These are phyloP conservation scores for Crassisporium funariophilum DNA, from an alignment of 768 basidiomycete species.

Conservation along the genomic window DNA sequence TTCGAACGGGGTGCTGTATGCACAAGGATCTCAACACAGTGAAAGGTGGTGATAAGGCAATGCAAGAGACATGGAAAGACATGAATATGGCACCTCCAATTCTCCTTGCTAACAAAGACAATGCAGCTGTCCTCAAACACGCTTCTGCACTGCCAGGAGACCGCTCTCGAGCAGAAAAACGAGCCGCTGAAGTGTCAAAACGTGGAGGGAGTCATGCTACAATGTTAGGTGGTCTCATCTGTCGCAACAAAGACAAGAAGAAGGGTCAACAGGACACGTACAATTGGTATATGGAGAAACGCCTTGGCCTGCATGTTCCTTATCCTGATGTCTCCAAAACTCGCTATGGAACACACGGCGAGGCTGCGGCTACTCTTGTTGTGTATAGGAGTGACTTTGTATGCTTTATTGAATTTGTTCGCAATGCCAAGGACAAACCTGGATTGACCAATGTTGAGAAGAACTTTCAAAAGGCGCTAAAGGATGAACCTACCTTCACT, in stretches of 20 bases:
- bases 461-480: neutral
- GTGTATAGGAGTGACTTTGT: constrained; percentile 11
- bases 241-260: constrained; percentile 21
- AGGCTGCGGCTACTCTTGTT: constrained; percentile 13
- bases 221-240: constrained; percentile 17
- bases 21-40: constrained; percentile 30
- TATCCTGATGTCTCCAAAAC: constrained; percentile 25
- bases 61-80: constrained; percentile 18
- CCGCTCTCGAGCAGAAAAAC: constrained; percentile 3
- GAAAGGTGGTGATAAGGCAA: constrained; percentile 20
- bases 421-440: constrained; percentile 1
- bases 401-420: constrained; percentile 20
- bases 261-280: constrained; percentile 21
- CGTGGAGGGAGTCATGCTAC: constrained; percentile 16
- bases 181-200: constrained; percentile 8
- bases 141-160: neutral
- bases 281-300: constrained; percentile 10
- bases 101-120: constrained; percentile 25
- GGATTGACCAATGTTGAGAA: neutral
- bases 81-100: constrained; percentile 10
- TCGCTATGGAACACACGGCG: constrained; percentile 18
- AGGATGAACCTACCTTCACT: neutral
- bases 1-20: constrained; percentile 33
- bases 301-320: constrained; percentile 4
- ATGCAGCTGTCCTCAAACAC: constrained; percentile 15